These are phyloP conservation scores for Endogone sp. DNA, from an alignment of 192 early-diverging fungal species.

Conservation along the genomic window DNA sequence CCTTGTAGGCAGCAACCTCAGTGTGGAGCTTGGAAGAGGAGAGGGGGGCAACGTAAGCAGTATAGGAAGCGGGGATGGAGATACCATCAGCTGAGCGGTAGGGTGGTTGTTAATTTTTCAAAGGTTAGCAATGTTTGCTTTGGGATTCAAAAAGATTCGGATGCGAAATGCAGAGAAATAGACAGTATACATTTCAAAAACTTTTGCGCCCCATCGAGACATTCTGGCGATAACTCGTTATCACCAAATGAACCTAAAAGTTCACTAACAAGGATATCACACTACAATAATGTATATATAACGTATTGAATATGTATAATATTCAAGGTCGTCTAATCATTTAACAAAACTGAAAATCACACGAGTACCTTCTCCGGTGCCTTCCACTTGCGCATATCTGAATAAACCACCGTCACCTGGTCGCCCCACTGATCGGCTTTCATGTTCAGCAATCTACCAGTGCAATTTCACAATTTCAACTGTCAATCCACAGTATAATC, in stretches of 20 bases:
- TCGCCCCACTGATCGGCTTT: conserved; percentile 77
- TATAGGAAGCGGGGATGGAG: conserved; percentile 87
- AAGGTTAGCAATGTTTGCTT: background rate
- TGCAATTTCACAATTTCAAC: background rate
- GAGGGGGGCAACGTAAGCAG: conserved; percentile 81
- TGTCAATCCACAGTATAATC: background rate
- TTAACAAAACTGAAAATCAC: conserved; percentile 16
- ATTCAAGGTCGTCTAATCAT: conserved; percentile 1
- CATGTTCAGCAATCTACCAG: conserved; percentile 62
- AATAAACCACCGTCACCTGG: conserved; percentile 75
- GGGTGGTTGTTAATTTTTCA: too few species aligned
- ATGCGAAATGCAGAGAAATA: background rate
- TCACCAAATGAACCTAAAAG: conserved; percentile 97
- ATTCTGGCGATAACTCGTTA: conserved; percentile 99
- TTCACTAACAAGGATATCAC: conserved; percentile 94
- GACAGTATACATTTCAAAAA: conserved; percentile 38
- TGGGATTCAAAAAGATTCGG: conserved; percentile 5
- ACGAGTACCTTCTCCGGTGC: conserved; percentile 64
- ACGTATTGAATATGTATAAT: background rate
- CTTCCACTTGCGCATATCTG: conserved; percentile 88
- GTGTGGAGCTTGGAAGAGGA: conserved; percentile 80
- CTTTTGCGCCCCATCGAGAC: conserved; percentile 85
- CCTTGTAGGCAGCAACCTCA: conserved; percentile 68
- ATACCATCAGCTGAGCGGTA: conserved; percentile 68
- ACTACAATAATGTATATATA: conserved; percentile 26